phyloP scores from a whole-genome alignment of 495 filamentous ascomycete species.

The Hyphodiscus hymeniophilus region DNA sequence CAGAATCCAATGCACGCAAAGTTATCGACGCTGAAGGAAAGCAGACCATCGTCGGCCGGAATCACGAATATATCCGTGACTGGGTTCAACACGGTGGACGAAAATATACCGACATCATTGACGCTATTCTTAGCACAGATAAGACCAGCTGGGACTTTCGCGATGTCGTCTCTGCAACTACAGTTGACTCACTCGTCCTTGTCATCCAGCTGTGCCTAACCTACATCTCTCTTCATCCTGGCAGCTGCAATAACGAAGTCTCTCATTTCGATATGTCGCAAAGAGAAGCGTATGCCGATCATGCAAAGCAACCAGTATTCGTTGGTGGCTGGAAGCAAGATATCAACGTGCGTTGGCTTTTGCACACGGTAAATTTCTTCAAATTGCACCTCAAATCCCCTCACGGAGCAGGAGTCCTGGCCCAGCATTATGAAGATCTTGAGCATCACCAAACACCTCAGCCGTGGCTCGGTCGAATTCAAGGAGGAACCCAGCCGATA shows the following conservation, averaged over 20 bases:
- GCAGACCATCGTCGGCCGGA: background rate
- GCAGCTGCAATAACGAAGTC: conserved; percentile 2
- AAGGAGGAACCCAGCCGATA: conserved; percentile 13
- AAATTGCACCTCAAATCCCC: conserved; percentile 19
- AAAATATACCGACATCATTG: conserved; percentile 14
- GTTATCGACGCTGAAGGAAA: background rate
- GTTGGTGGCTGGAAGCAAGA: conserved; percentile 6
- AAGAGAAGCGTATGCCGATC: conserved; percentile 6
- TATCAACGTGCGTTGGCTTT: conserved; percentile 14
- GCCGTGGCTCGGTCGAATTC: conserved; percentile 14
- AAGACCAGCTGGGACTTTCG: background rate
- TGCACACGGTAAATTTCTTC: conserved; percentile 22
- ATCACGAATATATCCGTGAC: conserved; percentile 5
- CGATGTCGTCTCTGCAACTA: conserved; percentile 1
- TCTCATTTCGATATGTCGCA: conserved; percentile 18
- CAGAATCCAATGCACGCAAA: conserved; percentile 7
- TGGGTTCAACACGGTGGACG: conserved; percentile 2
- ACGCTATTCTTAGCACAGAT: conserved; percentile 16
- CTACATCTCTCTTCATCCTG: conserved; percentile 10
- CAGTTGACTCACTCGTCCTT: background rate
- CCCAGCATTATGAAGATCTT: conserved; percentile 12
- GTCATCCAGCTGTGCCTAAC: conserved; percentile 18
- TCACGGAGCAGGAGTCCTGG: conserved; percentile 16
- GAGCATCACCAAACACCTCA: conserved; percentile 8
- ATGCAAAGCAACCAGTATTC: conserved; percentile 12